These are phyloP conservation scores for Graphiopsis chlorocephala DNA, from an alignment of 2,329 filamentous ascomycete genomes.

Conservation along the genomic window DNA sequence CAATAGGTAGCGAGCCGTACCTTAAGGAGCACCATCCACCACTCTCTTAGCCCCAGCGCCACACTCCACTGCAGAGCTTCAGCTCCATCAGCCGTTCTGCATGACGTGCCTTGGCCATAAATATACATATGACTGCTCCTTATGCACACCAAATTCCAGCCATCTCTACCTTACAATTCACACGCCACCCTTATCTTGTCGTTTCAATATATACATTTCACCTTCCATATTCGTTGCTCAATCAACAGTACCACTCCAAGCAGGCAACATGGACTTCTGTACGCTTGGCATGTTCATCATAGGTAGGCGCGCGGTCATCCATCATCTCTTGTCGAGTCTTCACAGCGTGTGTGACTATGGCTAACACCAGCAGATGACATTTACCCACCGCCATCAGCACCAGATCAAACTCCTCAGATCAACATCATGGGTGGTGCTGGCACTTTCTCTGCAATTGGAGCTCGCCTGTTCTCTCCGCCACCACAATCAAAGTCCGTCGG, in stretches of 20 bases:
- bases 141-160: neutral
- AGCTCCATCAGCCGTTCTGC: neutral
- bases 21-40: neutral
- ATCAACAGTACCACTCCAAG: neutral
- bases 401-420: constrained; percentile 55
- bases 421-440: constrained; percentile 87
- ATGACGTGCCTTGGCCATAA: constrained; percentile 1
- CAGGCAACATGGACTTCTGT: constrained; percentile 51
- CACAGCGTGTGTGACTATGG: neutral
- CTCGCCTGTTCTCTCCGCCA: constrained; percentile 81
- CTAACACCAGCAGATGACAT: constrained; percentile 70
- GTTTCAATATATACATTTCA: neutral
- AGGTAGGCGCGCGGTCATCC: constrained; percentile 40
- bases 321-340: neutral
- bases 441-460: constrained; percentile 81
- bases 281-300: constrained; percentile 65
- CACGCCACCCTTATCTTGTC: neutral
- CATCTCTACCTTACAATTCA: neutral
- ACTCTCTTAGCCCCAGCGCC: neutral
- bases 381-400: constrained; percentile 70
- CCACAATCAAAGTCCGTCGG: constrained; percentile 66
- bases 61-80: neutral
- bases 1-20: neutral
- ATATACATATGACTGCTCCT: neutral
- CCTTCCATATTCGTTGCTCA: neutral